These are phyloP conservation scores for Suaeda aralocaspica DNA, from an alignment of 148 eudicot genomes.

Conservation along the genomic window DNA sequence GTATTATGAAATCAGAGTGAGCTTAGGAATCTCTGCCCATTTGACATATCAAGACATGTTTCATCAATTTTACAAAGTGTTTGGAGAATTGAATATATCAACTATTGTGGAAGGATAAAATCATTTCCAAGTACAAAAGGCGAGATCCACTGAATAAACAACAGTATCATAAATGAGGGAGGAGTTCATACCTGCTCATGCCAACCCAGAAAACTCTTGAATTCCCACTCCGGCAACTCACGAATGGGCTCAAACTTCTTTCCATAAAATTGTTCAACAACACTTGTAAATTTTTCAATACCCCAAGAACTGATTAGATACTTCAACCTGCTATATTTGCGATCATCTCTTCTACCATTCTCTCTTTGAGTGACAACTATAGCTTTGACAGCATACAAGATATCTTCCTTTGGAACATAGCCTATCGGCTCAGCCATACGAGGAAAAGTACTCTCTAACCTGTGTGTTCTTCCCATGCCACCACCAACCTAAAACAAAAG, in stretches of 20 bases:
- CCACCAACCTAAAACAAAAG: constrained; percentile 78
- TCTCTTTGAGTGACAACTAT: constrained; percentile 95
- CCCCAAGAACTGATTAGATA: constrained; percentile 96
- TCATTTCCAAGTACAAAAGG: neutral
- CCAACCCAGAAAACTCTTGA: constrained; percentile 95
- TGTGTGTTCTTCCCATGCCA: constrained; percentile 99
- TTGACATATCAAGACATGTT: neutral
- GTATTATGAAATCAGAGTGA: neutral
- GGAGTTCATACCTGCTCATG: constrained; percentile 72
- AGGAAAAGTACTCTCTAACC: constrained; percentile 79
- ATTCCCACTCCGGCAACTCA: constrained; percentile 95
- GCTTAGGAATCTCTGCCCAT: constrained; percentile 1
- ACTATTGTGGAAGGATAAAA: neutral
- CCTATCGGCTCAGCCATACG: constrained; percentile 95
- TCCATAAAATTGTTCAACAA: constrained; percentile 86
- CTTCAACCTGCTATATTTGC: constrained; percentile 92
- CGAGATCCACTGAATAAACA: constrained; percentile 1
- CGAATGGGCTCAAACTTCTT: constrained; percentile 81
- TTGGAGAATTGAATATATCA: neutral
- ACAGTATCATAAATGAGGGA: neutral
- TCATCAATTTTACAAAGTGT: neutral
- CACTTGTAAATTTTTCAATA: constrained; percentile 90
- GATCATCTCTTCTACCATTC: constrained; percentile 97
- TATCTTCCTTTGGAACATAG: constrained; percentile 94
- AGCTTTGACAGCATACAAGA: constrained; percentile 92